Base-by-base conservation (phyloP, 768 basidiomycete genomes). In the Tulasnella sp. region DNA sequence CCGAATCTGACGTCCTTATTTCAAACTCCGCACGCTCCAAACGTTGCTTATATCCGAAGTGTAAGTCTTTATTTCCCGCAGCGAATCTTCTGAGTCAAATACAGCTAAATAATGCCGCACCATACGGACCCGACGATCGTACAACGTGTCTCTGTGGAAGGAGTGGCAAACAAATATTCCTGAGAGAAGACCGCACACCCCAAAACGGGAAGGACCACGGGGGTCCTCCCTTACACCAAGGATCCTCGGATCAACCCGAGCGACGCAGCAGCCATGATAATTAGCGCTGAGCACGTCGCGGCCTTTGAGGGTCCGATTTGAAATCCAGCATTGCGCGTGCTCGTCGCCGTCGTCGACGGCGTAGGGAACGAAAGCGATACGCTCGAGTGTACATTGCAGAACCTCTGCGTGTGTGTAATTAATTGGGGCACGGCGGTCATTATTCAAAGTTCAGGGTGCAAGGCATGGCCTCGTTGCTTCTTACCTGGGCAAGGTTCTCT, bases 401-500 rank as follows among this genome's bases (percentile, higher is more conserved):
- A 77, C 48, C 48, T 40, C 76, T 77, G 24, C 8, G 24, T 16
- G 46, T 6, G 75, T 44, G 20, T 48, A n/a, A 41, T 44, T 50
- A 42, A 77, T 31, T 40, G 58, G 28, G 76, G 46, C 41, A 77
- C 46, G 64, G 8, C 64, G 16, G 60, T 69, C 64, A 11, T 69
- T 69, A 69, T 69, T 69, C 64, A 69, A 69, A 69, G 64, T 69
- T 69, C 64, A 77, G 41, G 40, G 37, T 77, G 46, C n/a, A n/a
- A 37, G n/a, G 14, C 9, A n/a, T 24, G 28, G 54, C 54, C 44
- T 42, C 58, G 76, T 41, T 50, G 58, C 76, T 50, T 28, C 76
- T 50, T 31, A 77, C 76, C 58, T 58, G 44, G n/a, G 76, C 76
- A 58, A 77, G 46, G 58, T 64, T 64, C 54, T 77, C 48, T 22